phyloP scores from a whole-genome alignment of 331 rosid species.

The Malus hybrid region DNA sequence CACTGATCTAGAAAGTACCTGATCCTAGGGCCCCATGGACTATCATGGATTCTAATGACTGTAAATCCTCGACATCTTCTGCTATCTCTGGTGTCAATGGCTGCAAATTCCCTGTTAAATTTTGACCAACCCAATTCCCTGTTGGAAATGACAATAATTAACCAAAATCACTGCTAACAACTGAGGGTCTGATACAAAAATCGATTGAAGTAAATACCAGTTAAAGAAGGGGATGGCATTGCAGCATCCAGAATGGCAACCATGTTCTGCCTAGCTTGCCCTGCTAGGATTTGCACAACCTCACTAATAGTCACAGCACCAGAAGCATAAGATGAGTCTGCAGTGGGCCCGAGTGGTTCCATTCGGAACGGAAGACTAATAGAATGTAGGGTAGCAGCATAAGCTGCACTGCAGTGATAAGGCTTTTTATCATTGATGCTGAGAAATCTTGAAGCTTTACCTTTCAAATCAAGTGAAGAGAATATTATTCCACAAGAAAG shows the following conservation, averaged over 20 bases:
- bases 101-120: constrained; percentile 45
- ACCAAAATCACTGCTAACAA: constrained; percentile 19
- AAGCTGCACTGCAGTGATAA: constrained; percentile 79
- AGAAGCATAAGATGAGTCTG: constrained; percentile 40
- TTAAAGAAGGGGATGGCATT: constrained; percentile 76
- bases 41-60: constrained; percentile 53
- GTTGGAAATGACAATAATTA: constrained; percentile 23
- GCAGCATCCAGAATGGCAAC: constrained; percentile 76
- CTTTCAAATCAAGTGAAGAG: constrained; percentile 32
- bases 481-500: constrained; percentile 4
- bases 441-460: constrained; percentile 61
- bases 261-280: constrained; percentile 70
- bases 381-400: constrained; percentile 77
- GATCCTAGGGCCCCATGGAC: constrained; percentile 69
- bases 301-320: constrained; percentile 69
- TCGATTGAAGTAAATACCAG: constrained; percentile 32
- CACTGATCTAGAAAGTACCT: constrained; percentile 29
- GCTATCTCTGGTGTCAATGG: constrained; percentile 64
- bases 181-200: not conserved
- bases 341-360: constrained; percentile 56
- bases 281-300: constrained; percentile 57
- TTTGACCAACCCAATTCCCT: constrained; percentile 39
- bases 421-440: constrained; percentile 51
- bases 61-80: constrained; percentile 48
- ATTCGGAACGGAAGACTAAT: constrained; percentile 77